These are phyloP conservation scores for Erythrophleum ivorense DNA, from an alignment of 331 rosid species.

Conservation along the genomic window DNA sequence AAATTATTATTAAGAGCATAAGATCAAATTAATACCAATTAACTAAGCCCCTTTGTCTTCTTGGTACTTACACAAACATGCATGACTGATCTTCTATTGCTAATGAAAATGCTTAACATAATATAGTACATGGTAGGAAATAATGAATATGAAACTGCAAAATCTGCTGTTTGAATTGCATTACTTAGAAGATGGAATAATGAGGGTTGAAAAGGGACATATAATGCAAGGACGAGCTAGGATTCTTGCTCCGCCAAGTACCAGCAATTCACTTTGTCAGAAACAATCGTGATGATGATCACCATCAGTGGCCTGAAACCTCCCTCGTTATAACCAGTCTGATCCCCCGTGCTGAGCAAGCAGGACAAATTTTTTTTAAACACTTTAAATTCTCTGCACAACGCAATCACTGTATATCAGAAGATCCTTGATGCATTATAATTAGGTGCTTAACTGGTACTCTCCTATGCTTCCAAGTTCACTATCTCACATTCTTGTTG, in stretches of 20 bases:
- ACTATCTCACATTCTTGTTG: constrained; percentile 45
- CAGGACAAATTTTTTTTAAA: no score
- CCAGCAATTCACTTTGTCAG: constrained; percentile 34
- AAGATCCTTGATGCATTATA: no score
- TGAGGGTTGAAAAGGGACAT: not conserved
- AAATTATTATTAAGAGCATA: no score
- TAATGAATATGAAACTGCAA: no score
- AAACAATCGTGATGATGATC: constrained; percentile 42
- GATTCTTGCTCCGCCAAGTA: no score
- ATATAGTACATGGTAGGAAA: not conserved
- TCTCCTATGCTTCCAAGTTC: constrained; percentile 41
- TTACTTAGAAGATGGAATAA: not conserved
- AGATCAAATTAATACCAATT: no score
- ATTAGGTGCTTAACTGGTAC: constrained; percentile 17
- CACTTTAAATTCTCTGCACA: no score
- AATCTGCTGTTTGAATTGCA: no score
- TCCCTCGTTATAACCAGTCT: constrained; percentile 27
- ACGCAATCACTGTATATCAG: no score
- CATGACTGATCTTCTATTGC: not conserved
- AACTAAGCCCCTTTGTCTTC: not conserved
- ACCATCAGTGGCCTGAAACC: constrained; percentile 58
- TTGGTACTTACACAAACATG: constrained; percentile 17
- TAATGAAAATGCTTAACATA: constrained; percentile 14
- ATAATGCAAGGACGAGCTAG: not conserved
- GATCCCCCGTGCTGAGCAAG: no score